Evolutionary conservation across 768 basidiomycete genomes (phyloP), one percentile per base, ranked within the genome.

Genomic region (Mycena rebaudengoi): DNA sequence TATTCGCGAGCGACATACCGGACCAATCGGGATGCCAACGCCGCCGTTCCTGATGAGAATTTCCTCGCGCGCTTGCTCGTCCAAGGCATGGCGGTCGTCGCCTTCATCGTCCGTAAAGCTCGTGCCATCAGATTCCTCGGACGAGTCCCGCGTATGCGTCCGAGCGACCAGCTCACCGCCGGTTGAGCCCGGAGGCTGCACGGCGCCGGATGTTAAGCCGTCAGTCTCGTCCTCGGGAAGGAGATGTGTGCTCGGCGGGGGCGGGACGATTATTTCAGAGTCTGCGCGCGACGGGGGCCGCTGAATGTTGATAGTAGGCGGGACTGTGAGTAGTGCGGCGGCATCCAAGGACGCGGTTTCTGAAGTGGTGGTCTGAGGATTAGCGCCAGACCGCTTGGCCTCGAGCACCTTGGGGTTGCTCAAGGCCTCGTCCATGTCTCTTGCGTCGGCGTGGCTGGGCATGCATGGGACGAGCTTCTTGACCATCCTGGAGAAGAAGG

Each of bases 21-120:
- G 90, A 33, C 96, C 96, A 40, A 95, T 86, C 21, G 97, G 97
- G 60, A 99, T 98, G 33, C 98, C 98, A 60, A 94, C 91, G 12
- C 98, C 97, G 40, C 96, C 96, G 57, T 90, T 91, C 78, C 89
- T 83, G 65, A 98, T 96, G 56, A 98, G 82, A 66, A 89, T 83
- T 68, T 95, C 93, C 74, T 98, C 96, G 60, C 98, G 95, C 62
- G 97, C 95, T 71, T 97, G 93, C 60, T 85, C 83, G 44, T 87
- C 86, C 53, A 87, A 86, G 23, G 86, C 77, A 12, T 75, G 77
- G 30, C 80, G 78, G 35, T 75, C 75, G 25, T 86, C 86, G 52
- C 91, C 86, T 56, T 88, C 85, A 62, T 92, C 88, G 67, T 91
- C 90, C 5, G 87, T 88, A 65, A 89, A 88, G 72, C 85, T 88